Evolutionary conservation across 164 flowering plant species (phyloP), one percentile per base, ranked within the genome.

Genomic region (Kingdonia uniflora): DNA sequence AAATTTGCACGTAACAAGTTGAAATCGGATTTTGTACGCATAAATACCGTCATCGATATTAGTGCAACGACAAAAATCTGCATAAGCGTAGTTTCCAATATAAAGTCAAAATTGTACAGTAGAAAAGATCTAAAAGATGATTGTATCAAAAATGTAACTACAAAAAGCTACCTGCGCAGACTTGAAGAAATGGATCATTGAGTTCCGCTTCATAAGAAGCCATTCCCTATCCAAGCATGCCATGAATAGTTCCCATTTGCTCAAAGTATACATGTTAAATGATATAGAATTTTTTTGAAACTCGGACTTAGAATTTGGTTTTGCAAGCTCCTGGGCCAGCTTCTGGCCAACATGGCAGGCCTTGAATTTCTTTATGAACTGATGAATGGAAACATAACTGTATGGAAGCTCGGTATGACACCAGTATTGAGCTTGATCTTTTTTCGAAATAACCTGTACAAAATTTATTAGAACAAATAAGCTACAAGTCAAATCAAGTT

Each of bases 401-500:
- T 47, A 47, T 1, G 50, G 26, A 20, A 10, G 26, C 11, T 47
- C 26, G 2, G 26, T 19, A 47, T 22, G 25, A 24, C 22, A 47
- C 84, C 80, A 74, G 50, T 72, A 76, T 42, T 70, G 74, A 49
- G 54, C 71, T 68, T 79, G 84, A 65, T 79, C 80, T 38, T 74
- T 79, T 49, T 19, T 53, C 0, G 80, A 74, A 14, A 72, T 52
- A 14, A 78, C 80, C 79, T 77, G 48, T 5, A 46, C 0, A 45
- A 13, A 45, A 2, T 8, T 16, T 13, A 29, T 29, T 29, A n/a
- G 35, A 4, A 29, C 35, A 29, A 3, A 29, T 29, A 29, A 29
- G 35, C 8, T 29, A 8, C 8, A 29, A 8, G 4, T 29, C 35
- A 29, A 29, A 8, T 3, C 8, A 4, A 29, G 4, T 29, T 29